Conservation (phyloP, 805 yeast species). For the Maudiozyma saulgeensis region DNA sequence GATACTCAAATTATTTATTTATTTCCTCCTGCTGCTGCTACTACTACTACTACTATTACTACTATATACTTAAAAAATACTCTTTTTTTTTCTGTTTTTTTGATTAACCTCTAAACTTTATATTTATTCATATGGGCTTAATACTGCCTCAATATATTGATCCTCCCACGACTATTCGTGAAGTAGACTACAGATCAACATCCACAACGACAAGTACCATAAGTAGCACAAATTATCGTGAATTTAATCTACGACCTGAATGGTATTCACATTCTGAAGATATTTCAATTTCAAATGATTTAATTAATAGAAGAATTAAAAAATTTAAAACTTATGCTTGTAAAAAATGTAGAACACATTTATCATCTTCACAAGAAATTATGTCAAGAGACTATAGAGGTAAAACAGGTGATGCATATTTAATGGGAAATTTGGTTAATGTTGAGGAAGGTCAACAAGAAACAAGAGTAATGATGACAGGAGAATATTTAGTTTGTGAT, state of each 20-base stretch:
- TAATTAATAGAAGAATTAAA: background rate
- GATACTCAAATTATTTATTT: no score
- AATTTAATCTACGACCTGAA: no score
- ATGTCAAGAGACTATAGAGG: slow-evolving; percentile 42
- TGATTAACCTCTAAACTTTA: background rate
- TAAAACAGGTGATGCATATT: slow-evolving; percentile 46
- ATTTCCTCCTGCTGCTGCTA: no score
- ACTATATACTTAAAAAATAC: no score
- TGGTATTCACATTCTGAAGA: no score
- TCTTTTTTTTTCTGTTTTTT: no score
- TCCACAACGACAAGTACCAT: no score
- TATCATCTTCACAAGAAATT: slow-evolving; percentile 24
- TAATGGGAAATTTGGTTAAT: slow-evolving; percentile 44
- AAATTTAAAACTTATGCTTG: slow-evolving; percentile 24
- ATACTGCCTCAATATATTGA: background rate
- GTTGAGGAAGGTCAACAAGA: slow-evolving; percentile 31
- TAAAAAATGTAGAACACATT: slow-evolving; percentile 25
- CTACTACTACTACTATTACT: no score
- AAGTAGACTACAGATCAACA: background rate
- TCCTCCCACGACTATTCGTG: background rate
- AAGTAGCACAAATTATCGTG: background rate
- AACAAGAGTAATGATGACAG: slow-evolving; percentile 48
- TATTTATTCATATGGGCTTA: background rate
- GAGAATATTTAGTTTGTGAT: slow-evolving; percentile 48
- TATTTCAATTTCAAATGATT: no score